phyloP scores from a whole-genome alignment of 2,329 filamentous ascomycete genomes.

The Neopestalotiopsis clavispora region DNA sequence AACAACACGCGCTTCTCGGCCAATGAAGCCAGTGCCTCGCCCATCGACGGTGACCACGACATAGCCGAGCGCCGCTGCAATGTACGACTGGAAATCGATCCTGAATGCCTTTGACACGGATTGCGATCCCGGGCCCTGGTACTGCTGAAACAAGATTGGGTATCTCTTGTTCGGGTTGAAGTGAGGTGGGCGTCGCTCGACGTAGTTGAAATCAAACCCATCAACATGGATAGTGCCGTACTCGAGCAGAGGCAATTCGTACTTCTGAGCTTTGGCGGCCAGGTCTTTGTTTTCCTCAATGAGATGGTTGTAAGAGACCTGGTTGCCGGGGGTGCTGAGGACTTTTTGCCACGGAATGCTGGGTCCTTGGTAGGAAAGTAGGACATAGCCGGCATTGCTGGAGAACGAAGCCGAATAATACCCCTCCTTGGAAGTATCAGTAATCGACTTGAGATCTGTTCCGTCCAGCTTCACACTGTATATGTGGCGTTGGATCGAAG shows the following conservation, averaged over 20 bases:
- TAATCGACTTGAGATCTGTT: conserved; percentile 72
- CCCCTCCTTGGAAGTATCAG: conserved; percentile 73
- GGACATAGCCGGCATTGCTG: conserved; percentile 76
- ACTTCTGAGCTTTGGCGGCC: conserved; percentile 69
- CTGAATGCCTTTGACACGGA: conserved; percentile 79
- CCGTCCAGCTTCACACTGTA: conserved; percentile 90
- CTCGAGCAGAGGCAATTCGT: conserved; percentile 81
- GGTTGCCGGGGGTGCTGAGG: conserved; percentile 77
- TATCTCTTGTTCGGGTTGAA: conserved; percentile 86
- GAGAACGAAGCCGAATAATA: conserved; percentile 90
- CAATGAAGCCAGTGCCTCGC: conserved; percentile 88
- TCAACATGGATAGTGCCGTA: conserved; percentile 88
- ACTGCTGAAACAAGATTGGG: conserved; percentile 92
- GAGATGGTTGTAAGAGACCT: conserved; percentile 66
- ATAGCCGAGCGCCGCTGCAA: conserved; percentile 86
- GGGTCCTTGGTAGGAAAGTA: conserved; percentile 86
- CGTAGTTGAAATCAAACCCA: conserved; percentile 70
- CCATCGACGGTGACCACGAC: conserved; percentile 94
- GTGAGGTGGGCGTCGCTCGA: conserved; percentile 89
- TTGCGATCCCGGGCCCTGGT: conserved; percentile 94
- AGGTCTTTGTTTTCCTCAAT: conserved; percentile 81
- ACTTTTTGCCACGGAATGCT: conserved; percentile 90
- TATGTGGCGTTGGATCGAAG: conserved; percentile 86
- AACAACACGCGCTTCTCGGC: conserved; percentile 80
- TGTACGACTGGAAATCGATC: conserved; percentile 89